A percentile compares a stretch with the other conserved stretches of the same genome.
Evolutionary conservation across 2,329 filamentous ascomycete species (phyloP).

Genomic region (Tolypocladium inflatum): DNA sequence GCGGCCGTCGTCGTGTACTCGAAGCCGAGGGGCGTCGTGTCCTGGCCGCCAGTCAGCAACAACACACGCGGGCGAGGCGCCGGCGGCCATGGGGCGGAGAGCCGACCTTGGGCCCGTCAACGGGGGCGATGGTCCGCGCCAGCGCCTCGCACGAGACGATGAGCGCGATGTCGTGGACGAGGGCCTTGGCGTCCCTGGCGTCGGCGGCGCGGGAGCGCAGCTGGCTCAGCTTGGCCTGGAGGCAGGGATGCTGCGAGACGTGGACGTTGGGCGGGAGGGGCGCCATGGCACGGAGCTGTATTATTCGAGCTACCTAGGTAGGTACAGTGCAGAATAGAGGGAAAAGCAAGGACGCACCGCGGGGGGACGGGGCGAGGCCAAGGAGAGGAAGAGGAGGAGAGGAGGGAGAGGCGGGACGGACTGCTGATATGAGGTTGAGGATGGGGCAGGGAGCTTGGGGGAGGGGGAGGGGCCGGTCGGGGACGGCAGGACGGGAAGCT

Average conservation of each 20-base stretch:
- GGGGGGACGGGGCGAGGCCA: not conserved
- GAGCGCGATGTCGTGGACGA: constrained; percentile 79
- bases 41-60: constrained; percentile 35
- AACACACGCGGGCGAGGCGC: too few relatives aligned
- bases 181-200: constrained; percentile 65
- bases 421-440: not conserved
- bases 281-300: constrained; percentile 15
- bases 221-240: constrained; percentile 81
- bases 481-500: not conserved
- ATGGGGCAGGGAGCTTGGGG: not conserved
- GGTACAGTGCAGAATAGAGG: too few relatives aligned
- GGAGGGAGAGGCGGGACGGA: not conserved
- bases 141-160: constrained; percentile 80
- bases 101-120: constrained; percentile 54
- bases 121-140: constrained; percentile 47
- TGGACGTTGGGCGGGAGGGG: constrained; percentile 55
- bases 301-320: not conserved
- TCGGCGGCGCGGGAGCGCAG: constrained; percentile 65
- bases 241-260: constrained; percentile 76
- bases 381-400: not conserved
- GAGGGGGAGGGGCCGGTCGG: not conserved
- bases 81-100: not conserved
- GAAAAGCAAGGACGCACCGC: not conserved
- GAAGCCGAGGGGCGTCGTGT: constrained; percentile 68
- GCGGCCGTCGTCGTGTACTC: constrained; percentile 59